Evolutionary conservation across 2,329 filamentous ascomycete species (phyloP).

Genomic region (Aspergillus japonicus): DNA sequence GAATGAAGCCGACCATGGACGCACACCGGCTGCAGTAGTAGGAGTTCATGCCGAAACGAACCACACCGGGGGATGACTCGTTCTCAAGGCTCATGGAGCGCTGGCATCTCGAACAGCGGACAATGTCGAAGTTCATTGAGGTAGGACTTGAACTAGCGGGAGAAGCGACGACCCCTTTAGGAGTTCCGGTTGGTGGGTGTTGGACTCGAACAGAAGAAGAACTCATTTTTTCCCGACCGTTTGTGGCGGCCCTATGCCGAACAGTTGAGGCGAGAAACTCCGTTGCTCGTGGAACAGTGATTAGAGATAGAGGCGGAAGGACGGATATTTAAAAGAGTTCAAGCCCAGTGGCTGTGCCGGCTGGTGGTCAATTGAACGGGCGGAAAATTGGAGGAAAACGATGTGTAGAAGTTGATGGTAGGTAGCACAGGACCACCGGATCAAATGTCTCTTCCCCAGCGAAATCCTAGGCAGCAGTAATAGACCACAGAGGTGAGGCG

Average conservation of each 20-base stretch:
- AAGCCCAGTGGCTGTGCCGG: not conserved
- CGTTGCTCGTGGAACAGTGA: not conserved
- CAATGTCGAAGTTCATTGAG: slow-evolving; percentile 38
- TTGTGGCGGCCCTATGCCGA: not conserved
- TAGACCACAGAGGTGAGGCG: not conserved
- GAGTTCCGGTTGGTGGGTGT: slow-evolving; percentile 25
- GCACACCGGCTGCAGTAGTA: slow-evolving; percentile 51
- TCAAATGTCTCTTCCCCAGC: not conserved
- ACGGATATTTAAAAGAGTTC: not conserved
- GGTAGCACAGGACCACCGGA: not conserved
- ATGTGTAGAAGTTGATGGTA: not conserved
- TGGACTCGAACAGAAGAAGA: slow-evolving; percentile 38
- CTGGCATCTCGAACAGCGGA: slow-evolving; percentile 51
- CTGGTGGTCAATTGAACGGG: not conserved
- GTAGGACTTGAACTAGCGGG: slow-evolving; percentile 25
- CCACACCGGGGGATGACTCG: slow-evolving; percentile 36
- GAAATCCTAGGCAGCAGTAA: slow-evolving; percentile 4
- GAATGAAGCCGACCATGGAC: slow-evolving; percentile 44
- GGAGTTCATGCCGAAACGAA: slow-evolving; percentile 50
- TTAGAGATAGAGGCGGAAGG: not conserved
- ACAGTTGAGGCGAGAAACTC: not conserved
- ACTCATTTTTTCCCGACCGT: slow-evolving; percentile 31
- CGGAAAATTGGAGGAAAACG: not conserved
- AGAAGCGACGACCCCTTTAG: slow-evolving; percentile 24
- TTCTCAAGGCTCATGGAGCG: slow-evolving; percentile 46